Base-by-base conservation (phyloP, 2,329 filamentous ascomycete species). In the Colletotrichum brevisporum region DNA sequence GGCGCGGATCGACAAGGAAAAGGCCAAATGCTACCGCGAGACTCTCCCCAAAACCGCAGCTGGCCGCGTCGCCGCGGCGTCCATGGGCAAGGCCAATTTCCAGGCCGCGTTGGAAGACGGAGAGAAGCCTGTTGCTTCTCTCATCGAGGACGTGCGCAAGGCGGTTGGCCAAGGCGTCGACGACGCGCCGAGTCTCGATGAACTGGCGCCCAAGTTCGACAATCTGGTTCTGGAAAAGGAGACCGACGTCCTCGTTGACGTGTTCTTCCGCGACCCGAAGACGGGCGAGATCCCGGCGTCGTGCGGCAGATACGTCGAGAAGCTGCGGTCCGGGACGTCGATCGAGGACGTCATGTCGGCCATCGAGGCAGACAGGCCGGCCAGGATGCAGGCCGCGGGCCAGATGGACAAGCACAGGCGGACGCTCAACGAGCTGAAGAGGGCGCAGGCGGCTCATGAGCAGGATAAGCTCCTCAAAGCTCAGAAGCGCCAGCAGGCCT, bases 21-120 rank as follows among this genome's bases (percentile, higher is more conserved):
- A 86, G 73, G 81, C 82, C 69, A 81, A 82, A 12, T 89, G 87
- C 86, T 86, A 88, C 66, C 82, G 84, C 63, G 84, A 64, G n/a
- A 24, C 71, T 24, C 57, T 72, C 75, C 63, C 77, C 72, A 65
- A 51, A 16, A 63, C 71, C n/a, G 45, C 55, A 10, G 61, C 59
- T 24, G 64, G 65, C 6, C 54, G 52, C 24, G 50, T 58, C 43
- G 58, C 69, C 18, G 71, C 69, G 50, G 26, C 48, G n/a, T 47
- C 53, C n/a, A 71, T 72, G 54, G 65, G 71, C n/a, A 60, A 54
- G 27, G 45, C 21, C 21, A 63, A 53, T 26, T 67, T 63, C 6
- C 43, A 60, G 36, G 57, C 59, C 15, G 58, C 54, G 15, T 50
- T 72, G n/a, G 61, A 66, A 27, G 69, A 69, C 24, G 53, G 53